Evolutionary conservation across 495 filamentous ascomycete genomes (phyloP).

Genomic region (Glarea lozoyensis): DNA sequence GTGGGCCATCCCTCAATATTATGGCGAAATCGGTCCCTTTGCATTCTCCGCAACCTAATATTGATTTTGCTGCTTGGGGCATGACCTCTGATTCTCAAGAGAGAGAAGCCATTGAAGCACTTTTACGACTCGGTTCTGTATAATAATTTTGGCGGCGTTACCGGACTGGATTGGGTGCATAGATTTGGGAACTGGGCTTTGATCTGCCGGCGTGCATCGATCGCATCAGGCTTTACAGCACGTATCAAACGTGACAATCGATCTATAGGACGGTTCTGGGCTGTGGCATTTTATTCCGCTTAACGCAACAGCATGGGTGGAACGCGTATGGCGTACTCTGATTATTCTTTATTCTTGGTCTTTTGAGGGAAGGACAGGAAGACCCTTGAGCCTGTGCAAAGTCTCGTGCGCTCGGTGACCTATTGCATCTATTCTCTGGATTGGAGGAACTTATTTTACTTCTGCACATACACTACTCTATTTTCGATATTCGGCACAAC

Average conservation of each 20-base stretch:
- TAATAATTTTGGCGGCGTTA: conserved; percentile 41
- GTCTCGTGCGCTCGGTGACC: conserved; percentile 23
- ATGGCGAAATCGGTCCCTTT: conserved; percentile 30
- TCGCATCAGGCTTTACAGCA: conserved; percentile 18
- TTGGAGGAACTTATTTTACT: neutral
- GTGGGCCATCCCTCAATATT: conserved; percentile 37
- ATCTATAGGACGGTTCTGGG: conserved; percentile 16
- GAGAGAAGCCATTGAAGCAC: conserved; percentile 75
- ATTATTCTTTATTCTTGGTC: conserved; percentile 3
- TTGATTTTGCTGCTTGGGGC: conserved; percentile 41
- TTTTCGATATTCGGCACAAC: conserved; percentile 17
- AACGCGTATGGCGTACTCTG: conserved; percentile 9
- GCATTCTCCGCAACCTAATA: conserved; percentile 34
- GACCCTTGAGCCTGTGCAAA: conserved; percentile 21
- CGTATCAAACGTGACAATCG: conserved; percentile 11
- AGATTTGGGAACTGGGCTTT: conserved; percentile 9
- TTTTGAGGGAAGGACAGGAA: conserved; percentile 9
- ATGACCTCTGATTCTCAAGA: conserved; percentile 57
- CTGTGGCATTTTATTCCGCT: conserved; percentile 6
- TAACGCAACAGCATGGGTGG: conserved; percentile 13
- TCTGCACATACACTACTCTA: conserved; percentile 10
- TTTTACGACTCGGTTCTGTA: conserved; percentile 79
- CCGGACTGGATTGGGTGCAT: conserved; percentile 17
- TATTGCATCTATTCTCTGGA: conserved; percentile 1
- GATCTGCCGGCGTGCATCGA: conserved; percentile 26